Percentiles rank a stretch among this genome's conserved stretches.
These are phyloP conservation scores for Acidomyces sp. DNA, from an alignment of 495 filamentous ascomycete genomes.

Conservation along the genomic window DNA sequence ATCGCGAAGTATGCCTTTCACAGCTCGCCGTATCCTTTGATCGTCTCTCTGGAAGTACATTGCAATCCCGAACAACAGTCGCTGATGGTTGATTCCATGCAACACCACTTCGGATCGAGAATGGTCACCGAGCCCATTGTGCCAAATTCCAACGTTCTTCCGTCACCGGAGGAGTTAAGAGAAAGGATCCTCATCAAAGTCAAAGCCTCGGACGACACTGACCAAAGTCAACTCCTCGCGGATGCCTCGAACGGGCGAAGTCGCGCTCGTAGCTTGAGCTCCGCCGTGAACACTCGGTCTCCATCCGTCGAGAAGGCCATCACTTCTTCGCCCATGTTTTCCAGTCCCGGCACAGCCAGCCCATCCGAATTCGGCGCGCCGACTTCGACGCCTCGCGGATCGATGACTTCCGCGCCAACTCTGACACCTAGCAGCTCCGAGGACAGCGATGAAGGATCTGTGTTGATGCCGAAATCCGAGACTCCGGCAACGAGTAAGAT, in stretches of 20 bases:
- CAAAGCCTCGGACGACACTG: slow-evolving; percentile 43
- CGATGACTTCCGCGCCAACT: slow-evolving; percentile 24
- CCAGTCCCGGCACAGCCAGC: slow-evolving; percentile 36
- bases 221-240: slow-evolving; percentile 28
- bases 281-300: slow-evolving; percentile 37
- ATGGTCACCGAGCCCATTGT: slow-evolving; percentile 63
- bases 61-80: slow-evolving; percentile 72
- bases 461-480: slow-evolving; percentile 31
- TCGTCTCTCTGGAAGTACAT: slow-evolving; percentile 90
- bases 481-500: slow-evolving; percentile 70
- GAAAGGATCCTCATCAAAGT: slow-evolving; percentile 84
- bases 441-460: slow-evolving; percentile 43
- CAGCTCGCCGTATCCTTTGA: slow-evolving; percentile 68
- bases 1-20: slow-evolving; percentile 88
- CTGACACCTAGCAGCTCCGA: slow-evolving; percentile 49
- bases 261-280: slow-evolving; percentile 69
- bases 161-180: slow-evolving; percentile 73
- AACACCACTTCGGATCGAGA: slow-evolving; percentile 60
- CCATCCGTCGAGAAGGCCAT: slow-evolving; percentile 40
- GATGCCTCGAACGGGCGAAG: slow-evolving; percentile 30
- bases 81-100: slow-evolving; percentile 84
- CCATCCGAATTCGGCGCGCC: slow-evolving; percentile 28
- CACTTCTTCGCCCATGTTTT: slow-evolving; percentile 40
- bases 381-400: slow-evolving; percentile 14
- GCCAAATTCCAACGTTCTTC: slow-evolving; percentile 50